phyloP scores from a whole-genome alignment of 2,329 filamentous ascomycete genomes.

The Colletotrichum sp. region DNA sequence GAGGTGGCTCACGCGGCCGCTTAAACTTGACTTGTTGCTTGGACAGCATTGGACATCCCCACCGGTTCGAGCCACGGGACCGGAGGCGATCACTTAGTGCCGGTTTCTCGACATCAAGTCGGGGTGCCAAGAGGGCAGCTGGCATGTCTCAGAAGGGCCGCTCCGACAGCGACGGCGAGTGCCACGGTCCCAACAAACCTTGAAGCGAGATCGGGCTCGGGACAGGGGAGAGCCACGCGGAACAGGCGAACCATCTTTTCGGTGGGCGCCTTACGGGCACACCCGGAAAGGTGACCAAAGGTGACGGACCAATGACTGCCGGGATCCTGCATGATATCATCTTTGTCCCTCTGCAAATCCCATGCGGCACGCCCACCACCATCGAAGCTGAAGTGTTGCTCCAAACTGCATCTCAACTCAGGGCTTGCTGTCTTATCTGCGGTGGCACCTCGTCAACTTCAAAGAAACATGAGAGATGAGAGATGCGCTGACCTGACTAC shows the following conservation, averaged over 20 bases:
- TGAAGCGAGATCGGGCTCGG: not conserved
- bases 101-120: not conserved
- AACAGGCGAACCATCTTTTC: not conserved
- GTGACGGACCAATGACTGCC: not conserved
- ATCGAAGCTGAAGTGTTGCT: not conserved
- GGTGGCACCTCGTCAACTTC: not conserved
- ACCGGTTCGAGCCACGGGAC: slow-evolving; percentile 3
- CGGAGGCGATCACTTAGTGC: not conserved
- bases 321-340: not conserved
- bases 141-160: not conserved
- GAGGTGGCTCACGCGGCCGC: not conserved
- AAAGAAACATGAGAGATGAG: not conserved
- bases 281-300: not conserved
- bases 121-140: not conserved
- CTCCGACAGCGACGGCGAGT: not conserved
- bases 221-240: not conserved
- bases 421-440: not conserved
- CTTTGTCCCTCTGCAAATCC: not conserved
- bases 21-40: not conserved
- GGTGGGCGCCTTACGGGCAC: slow-evolving; percentile 7
- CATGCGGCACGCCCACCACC: not conserved
- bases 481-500: not conserved
- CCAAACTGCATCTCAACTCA: not conserved
- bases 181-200: not conserved
- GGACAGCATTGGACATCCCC: not conserved